phyloP scores from a whole-genome alignment of 352 stramenopile genomes.

The Phytophthora litchii region DNA sequence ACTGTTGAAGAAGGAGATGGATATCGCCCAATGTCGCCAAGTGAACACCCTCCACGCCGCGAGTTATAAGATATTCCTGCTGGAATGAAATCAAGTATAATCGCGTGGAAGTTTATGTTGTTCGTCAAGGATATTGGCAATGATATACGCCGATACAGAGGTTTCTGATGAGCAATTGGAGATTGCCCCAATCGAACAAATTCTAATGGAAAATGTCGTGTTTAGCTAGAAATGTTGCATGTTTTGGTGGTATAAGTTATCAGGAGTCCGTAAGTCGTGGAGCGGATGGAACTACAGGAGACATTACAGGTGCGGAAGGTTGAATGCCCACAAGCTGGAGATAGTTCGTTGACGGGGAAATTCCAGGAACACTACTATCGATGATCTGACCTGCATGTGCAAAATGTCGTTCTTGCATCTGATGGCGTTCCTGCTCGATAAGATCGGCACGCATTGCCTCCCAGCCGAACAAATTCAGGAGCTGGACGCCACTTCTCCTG shows the following conservation, averaged over 20 bases:
- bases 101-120: conserved; percentile 9
- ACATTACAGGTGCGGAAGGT: conserved; percentile 28
- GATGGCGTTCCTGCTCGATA: conserved; percentile 46
- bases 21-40: conserved; percentile 44
- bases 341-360: conserved; percentile 25
- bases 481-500: conserved; percentile 23
- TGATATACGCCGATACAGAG: no score
- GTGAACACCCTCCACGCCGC: conserved; percentile 19
- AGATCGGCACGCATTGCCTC: conserved; percentile 47
- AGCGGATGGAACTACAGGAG: conserved; percentile 22
- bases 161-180: not conserved
- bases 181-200: not conserved
- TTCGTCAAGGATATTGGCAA: not conserved
- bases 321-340: conserved; percentile 23
- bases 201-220: conserved; percentile 8
- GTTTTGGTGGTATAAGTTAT: not conserved
- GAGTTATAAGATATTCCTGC: conserved; percentile 27
- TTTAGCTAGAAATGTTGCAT: conserved; percentile 14
- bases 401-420: conserved; percentile 14
- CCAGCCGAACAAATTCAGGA: conserved; percentile 54
- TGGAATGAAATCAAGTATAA: conserved; percentile 16
- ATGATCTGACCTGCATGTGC: not conserved
- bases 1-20: conserved; percentile 45
- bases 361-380: conserved; percentile 9
- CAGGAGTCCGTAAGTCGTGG: conserved; percentile 24